phyloP scores from a whole-genome alignment of 176 grass and related monocot genomes.

The Poa pratensis region DNA sequence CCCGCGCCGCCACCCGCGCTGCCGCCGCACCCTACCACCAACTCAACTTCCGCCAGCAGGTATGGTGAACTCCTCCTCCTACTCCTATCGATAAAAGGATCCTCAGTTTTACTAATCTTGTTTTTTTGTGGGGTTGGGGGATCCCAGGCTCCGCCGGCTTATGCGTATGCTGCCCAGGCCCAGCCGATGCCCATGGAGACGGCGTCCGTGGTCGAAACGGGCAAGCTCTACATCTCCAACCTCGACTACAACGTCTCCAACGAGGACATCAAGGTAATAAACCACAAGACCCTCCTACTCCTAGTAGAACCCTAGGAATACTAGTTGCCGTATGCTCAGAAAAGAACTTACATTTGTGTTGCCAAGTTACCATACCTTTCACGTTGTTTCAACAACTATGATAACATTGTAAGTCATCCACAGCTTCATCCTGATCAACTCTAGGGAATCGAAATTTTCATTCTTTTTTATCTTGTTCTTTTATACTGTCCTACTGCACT shows the following conservation, averaged over 20 bases:
- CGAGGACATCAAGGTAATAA: slow-evolving; percentile 73
- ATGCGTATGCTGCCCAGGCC: slow-evolving; percentile 14
- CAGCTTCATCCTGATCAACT: neutral
- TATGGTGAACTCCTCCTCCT: neutral
- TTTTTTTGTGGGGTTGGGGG: neutral
- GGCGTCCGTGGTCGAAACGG: slow-evolving; percentile 32
- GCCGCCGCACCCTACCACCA: slow-evolving; percentile 45
- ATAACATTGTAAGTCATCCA: neutral
- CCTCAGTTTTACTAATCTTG: slow-evolving; percentile 5
- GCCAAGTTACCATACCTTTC: neutral
- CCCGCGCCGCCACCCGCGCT: slow-evolving; percentile 49
- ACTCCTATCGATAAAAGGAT: neutral
- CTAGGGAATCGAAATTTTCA: neutral
- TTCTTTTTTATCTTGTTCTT: neutral
- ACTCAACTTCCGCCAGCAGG: slow-evolving; percentile 1
- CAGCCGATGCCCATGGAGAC: slow-evolving; percentile 12
- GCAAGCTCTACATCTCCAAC: slow-evolving; percentile 81
- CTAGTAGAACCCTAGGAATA: neutral
- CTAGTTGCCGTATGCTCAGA: neutral
- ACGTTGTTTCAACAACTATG: neutral
- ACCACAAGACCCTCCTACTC: neutral
- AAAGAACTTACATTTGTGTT: neutral
- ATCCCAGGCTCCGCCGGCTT: slow-evolving; percentile 9
- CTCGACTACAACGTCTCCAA: slow-evolving; percentile 72
- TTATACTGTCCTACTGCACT: neutral